Conservation (phyloP, 495 filamentous ascomycete genomes). For the Mytilinidion resinicola region DNA sequence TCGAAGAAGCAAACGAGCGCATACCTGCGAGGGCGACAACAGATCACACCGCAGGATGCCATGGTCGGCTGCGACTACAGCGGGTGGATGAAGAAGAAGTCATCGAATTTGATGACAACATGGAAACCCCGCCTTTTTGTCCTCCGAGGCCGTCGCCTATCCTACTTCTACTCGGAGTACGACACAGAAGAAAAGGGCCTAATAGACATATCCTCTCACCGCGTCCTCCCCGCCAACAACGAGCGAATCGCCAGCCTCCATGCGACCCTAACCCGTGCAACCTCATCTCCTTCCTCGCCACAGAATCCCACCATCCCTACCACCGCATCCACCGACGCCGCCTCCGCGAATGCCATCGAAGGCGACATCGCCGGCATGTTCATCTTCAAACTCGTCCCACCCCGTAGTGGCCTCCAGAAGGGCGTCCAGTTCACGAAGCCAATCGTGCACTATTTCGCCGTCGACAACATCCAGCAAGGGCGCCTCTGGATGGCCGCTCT, state of each 20-base stretch:
- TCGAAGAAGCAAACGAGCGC: conserved; percentile 91
- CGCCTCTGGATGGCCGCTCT: conserved; percentile 97
- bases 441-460: conserved; percentile 94
- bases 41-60: conserved; percentile 75
- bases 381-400: conserved; percentile 97
- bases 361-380: conserved; percentile 54
- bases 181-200: conserved; percentile 89
- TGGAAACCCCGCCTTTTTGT: conserved; percentile 97
- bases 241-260: conserved; percentile 85
- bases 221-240: conserved; percentile 89
- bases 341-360: conserved; percentile 15
- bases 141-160: conserved; percentile 79
- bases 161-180: conserved; percentile 92
- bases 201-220: conserved; percentile 95
- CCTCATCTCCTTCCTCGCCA: conserved; percentile 66
- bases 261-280: conserved; percentile 83
- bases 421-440: conserved; percentile 97
- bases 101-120: conserved; percentile 86
- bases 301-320: conserved; percentile 56
- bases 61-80: conserved; percentile 85
- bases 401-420: conserved; percentile 76
- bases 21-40: conserved; percentile 78
- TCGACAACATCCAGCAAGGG: conserved; percentile 79
- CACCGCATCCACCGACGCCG: conserved; percentile 34
- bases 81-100: conserved; percentile 99